Conservation (phyloP, 1,139 yeast species). For the Candida sp. region DNA sequence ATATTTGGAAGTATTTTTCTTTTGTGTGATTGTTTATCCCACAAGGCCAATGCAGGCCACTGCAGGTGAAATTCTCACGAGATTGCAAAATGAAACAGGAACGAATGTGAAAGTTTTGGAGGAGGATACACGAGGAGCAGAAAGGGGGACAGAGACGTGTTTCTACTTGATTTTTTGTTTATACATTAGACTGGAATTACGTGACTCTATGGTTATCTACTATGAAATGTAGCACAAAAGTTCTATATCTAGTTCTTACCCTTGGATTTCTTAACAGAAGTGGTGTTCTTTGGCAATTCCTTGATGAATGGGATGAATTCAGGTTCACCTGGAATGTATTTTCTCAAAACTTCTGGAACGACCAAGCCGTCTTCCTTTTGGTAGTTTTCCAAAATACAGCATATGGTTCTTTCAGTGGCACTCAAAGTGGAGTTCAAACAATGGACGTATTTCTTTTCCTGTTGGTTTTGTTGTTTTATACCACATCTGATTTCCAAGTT, state of each 20-base stretch:
- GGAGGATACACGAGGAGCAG: not conserved
- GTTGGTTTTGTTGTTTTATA: conserved; percentile 93
- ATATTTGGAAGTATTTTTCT: not conserved
- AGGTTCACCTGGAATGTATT: conserved; percentile 97
- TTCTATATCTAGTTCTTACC: conserved; percentile 4
- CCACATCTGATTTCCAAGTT: conserved; percentile 99
- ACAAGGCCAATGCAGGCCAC: not conserved
- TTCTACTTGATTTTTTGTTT: not conserved
- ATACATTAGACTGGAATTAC: too few relatives aligned
- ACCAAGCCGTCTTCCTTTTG: conserved; percentile 96
- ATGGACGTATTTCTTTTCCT: conserved; percentile 97
- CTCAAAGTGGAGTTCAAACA: conserved; percentile 97
- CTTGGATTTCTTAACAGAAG: conserved; percentile 69
- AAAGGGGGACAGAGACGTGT: not conserved
- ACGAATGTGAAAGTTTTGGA: not conserved
- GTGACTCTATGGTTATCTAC: not conserved
- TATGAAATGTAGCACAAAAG: not conserved
- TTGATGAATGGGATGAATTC: conserved; percentile 90
- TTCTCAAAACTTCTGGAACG: conserved; percentile 94
- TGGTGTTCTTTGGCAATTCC: conserved; percentile 94
- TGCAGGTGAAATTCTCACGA: not conserved
- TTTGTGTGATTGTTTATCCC: not conserved
- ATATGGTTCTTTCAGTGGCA: conserved; percentile 98
- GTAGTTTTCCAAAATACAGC: conserved; percentile 97
- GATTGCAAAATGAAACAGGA: not conserved